A percentile compares a stretch with the other conserved stretches of the same genome.
phyloP scores from a whole-genome alignment of 2,329 filamentous ascomycete species.

The Salinomyces thailandicus region DNA sequence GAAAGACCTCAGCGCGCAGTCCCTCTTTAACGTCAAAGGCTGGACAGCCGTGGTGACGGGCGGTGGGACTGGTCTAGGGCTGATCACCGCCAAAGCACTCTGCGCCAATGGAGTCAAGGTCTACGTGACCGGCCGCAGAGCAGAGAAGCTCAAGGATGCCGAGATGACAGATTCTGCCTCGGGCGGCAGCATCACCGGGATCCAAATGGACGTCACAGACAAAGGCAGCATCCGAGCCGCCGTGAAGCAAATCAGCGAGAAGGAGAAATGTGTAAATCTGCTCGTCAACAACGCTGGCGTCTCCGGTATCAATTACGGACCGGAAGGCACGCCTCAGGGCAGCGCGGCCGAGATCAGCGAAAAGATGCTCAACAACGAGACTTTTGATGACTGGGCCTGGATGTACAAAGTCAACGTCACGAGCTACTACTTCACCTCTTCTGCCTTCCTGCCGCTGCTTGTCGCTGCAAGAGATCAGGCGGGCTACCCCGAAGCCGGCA shows the following conservation, averaged over 20 bases:
- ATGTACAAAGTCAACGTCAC: conserved; percentile 38
- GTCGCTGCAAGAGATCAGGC: conserved; percentile 30
- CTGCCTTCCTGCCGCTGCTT: conserved; percentile 35
- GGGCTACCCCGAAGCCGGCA: conserved; percentile 31
- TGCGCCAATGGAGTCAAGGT: conserved; percentile 40
- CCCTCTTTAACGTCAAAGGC: conserved; percentile 31
- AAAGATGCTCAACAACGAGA: conserved; percentile 34
- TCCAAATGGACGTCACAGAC: conserved; percentile 26
- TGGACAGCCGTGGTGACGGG: conserved; percentile 35
- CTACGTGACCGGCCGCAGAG: conserved; percentile 38
- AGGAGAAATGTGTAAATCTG: conserved; percentile 24
- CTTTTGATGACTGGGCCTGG: conserved; percentile 34
- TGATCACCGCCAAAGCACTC: conserved; percentile 39
- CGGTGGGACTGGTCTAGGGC: conserved; percentile 37
- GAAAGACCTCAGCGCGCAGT: conserved; percentile 13
- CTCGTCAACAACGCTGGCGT: conserved; percentile 26
- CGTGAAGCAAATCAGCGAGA: conserved; percentile 17
- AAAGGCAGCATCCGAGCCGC: conserved; percentile 19
- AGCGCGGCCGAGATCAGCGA: conserved; percentile 47
- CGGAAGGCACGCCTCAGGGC: conserved; percentile 14
- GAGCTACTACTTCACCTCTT: conserved; percentile 35
- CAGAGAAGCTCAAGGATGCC: conserved; percentile 35
- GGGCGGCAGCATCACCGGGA: conserved; percentile 43
- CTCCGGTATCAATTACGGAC: conserved; percentile 19
- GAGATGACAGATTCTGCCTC: conserved; percentile 46